Evolutionary conservation across 495 filamentous ascomycete genomes (phyloP), one percentile per base, ranked within the genome.

Genomic region (Podospora fimiseda): DNA sequence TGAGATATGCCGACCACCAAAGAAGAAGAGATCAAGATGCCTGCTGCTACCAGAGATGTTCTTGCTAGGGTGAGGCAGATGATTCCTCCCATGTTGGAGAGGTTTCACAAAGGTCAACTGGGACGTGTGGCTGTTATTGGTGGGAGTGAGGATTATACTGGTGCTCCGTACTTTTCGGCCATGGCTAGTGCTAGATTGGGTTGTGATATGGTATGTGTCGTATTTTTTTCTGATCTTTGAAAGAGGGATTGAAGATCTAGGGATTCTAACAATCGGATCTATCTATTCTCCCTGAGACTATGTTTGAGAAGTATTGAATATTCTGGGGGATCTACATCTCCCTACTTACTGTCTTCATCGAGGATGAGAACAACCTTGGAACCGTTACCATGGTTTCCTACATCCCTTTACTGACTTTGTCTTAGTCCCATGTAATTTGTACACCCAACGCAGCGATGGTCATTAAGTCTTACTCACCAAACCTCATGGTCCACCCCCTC

Each of bases 401-500:
- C n/a, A n/a, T n/a, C n/a, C n/a, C n/a, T n/a, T n/a, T n/a, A 33
- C 27, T 18, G 13, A 42, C 15, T 14, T 36, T 33, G 38, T 48
- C 23, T 36, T 61, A 95, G 90, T 93, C 88, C 64, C 94, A 98
- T 73, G 86, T 98, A 51, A 91, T 98, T 67, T 98, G 93, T 74
- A 93, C 95, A 57, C 88, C 86, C 21, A 84, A 81, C 55, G 94
- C 94, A 43, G 87, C 84, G 53, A 76, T 81, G 67, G 92, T 96
- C 41, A 94, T 98, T 64, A 98, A 98, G 76, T 83, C 88, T 14
- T 98, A 97, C 75, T 97, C 94, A 33, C 93, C 93, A 9, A 96
- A 97, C 71, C 74, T 98, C 13, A 97, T 98, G 94, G 94, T 98
- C 13, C 94, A 97, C 66, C 94, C 93, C 2, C 78, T 95, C 45